phyloP scores from a whole-genome alignment of 768 basidiomycete genomes.

The Lentinula lateritia region DNA sequence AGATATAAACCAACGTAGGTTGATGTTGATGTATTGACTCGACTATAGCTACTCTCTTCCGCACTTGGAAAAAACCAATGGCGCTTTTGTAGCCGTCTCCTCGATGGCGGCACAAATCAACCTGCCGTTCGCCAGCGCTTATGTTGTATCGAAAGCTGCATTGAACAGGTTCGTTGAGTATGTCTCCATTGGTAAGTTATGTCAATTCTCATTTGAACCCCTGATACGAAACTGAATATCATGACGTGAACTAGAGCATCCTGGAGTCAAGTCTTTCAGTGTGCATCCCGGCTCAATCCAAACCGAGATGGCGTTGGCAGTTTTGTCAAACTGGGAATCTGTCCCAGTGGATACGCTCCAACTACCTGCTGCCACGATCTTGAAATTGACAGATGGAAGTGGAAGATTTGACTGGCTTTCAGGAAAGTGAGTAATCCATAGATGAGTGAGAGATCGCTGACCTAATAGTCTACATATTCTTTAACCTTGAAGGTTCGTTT shows the following conservation, averaged over 20 bases:
- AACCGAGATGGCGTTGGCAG: conserved; percentile 4
- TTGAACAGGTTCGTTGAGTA: conserved; percentile 9
- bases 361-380: conserved; percentile 14
- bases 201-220: too few species aligned
- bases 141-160: conserved; percentile 9
- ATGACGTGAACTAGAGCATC: conserved; percentile 1
- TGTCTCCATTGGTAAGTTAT: conserved; percentile 1
- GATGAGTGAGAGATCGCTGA: neutral
- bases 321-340: conserved; percentile 2
- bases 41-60: conserved; percentile 6
- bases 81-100: conserved; percentile 9
- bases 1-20: neutral
- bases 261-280: conserved; percentile 9
- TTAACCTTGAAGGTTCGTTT: conserved; percentile 4
- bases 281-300: conserved; percentile 11
- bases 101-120: conserved; percentile 9
- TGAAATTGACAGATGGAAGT: conserved; percentile 13
- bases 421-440: conserved; percentile 10
- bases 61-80: conserved; percentile 10
- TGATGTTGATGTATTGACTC: neutral
- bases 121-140: conserved; percentile 11
- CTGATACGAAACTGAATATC: neutral
- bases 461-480: too few species aligned
- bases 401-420: conserved; percentile 15
- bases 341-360: conserved; percentile 11